These are phyloP conservation scores for Dioszegia hungarica DNA, from an alignment of 768 basidiomycete species.

Conservation along the genomic window DNA sequence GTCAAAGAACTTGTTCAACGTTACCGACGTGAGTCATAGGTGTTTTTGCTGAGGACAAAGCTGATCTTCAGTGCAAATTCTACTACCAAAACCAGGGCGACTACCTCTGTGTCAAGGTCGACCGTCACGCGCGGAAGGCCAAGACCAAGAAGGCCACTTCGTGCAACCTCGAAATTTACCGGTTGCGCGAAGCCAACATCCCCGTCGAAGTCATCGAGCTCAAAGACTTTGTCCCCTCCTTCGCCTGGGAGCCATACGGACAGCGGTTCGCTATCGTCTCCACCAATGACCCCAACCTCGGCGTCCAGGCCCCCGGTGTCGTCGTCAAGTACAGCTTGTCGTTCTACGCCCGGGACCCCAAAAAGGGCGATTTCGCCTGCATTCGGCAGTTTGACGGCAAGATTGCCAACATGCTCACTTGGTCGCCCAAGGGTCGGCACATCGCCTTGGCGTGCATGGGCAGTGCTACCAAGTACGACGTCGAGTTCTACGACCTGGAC, in stretches of 20 bases:
- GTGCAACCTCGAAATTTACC: constrained; percentile 97
- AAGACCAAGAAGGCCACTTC: constrained; percentile 98
- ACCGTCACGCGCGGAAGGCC: constrained; percentile 68
- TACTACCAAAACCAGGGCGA: constrained; percentile 98
- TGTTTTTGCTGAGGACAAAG: neutral
- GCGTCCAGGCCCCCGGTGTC: constrained; percentile 79
- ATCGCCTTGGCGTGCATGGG: constrained; percentile 94
- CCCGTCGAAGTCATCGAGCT: constrained; percentile 96
- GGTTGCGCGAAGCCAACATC: constrained; percentile 92
- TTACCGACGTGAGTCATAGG: constrained; percentile 72
- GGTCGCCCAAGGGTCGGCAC: constrained; percentile 95
- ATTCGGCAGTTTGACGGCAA: constrained; percentile 74
- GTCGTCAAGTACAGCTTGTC: constrained; percentile 94
- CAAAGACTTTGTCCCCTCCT: constrained; percentile 59
- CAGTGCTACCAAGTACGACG: constrained; percentile 87
- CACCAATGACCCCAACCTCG: constrained; percentile 86
- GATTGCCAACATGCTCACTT: constrained; percentile 88
- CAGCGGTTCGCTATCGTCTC: constrained; percentile 94
- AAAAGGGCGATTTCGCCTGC: constrained; percentile 88
- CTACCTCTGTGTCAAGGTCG: constrained; percentile 97
- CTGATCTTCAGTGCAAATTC: constrained; percentile 71
- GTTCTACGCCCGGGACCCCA: constrained; percentile 88
- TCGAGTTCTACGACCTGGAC: constrained; percentile 99
- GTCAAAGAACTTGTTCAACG: constrained; percentile 96
- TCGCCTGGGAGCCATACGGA: constrained; percentile 98